Evolutionary conservation across 257 asterid genomes (phyloP).

Genomic region (Leptodermis oblonga): DNA sequence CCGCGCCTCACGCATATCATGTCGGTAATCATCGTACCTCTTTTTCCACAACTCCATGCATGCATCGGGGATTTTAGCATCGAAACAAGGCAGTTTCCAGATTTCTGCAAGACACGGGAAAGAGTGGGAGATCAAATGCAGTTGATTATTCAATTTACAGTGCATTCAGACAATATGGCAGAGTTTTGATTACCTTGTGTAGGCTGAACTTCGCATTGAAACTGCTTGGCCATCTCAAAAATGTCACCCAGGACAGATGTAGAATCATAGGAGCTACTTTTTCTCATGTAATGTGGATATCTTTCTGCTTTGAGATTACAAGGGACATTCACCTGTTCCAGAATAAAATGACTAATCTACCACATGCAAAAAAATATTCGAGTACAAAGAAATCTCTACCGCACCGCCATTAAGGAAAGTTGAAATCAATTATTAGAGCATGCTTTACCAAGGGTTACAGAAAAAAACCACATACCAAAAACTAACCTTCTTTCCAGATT

Average conservation of each 20-base stretch:
- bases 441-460: not conserved
- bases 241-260: slow-evolving; percentile 61
- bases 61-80: slow-evolving; percentile 19
- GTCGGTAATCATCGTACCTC: slow-evolving; percentile 36
- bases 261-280: slow-evolving; percentile 37
- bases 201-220: slow-evolving; percentile 19
- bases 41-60: slow-evolving; percentile 34
- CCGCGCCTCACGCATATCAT: slow-evolving; percentile 45
- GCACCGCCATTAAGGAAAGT: not conserved
- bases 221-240: slow-evolving; percentile 35
- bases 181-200: slow-evolving; percentile 28
- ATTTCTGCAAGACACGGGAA: slow-evolving; percentile 32
- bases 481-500: slow-evolving; percentile 74
- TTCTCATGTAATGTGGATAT: slow-evolving; percentile 67
- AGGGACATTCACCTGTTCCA: slow-evolving; percentile 51
- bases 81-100: slow-evolving; percentile 48
- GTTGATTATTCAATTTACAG: not conserved
- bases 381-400: not conserved
- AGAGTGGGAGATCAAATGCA: not conserved
- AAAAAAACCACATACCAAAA: not conserved
- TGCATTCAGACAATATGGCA: not conserved
- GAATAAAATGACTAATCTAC: not conserved
- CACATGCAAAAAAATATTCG: not conserved
- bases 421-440: not conserved
- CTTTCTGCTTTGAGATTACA: slow-evolving; percentile 33